These are phyloP conservation scores for Saccharum hybrid DNA, from an alignment of 202 grass and related monocot species.

Conservation along the genomic window DNA sequence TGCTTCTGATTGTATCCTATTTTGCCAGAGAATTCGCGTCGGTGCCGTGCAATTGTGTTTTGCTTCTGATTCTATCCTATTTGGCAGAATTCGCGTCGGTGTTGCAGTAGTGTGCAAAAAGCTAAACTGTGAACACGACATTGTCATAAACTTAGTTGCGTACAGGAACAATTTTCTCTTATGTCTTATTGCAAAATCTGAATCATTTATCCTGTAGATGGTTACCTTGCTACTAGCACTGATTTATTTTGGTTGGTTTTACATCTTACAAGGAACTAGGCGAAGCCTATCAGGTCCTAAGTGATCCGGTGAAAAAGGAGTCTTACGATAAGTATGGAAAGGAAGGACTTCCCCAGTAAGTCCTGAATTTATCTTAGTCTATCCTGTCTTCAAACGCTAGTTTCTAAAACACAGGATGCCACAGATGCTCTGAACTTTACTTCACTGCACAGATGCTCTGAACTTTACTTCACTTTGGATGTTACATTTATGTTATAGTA, in stretches of 20 bases:
- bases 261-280: slow-evolving; percentile 66
- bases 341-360: slow-evolving; percentile 81
- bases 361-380: slow-evolving; percentile 14
- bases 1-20: too few relatives aligned
- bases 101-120: not conserved
- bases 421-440: not conserved
- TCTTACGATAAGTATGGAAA: slow-evolving; percentile 89
- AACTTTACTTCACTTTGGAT: not conserved
- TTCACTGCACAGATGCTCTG: too few relatives aligned
- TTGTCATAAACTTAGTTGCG: not conserved
- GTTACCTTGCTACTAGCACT: not conserved
- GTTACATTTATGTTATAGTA: not conserved
- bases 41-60: not conserved
- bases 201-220: not conserved
- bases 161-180: not conserved
- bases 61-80: not conserved
- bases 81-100: not conserved
- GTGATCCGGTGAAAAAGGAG: slow-evolving; percentile 79
- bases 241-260: slow-evolving; percentile 29
- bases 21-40: too few relatives aligned
- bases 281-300: slow-evolving; percentile 92
- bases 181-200: not conserved
- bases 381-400: not conserved
- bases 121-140: not conserved
- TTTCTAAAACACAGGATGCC: not conserved